These are phyloP conservation scores for Choricystis sp. DNA, from an alignment of 139 green algal genomes.

Conservation along the genomic window DNA sequence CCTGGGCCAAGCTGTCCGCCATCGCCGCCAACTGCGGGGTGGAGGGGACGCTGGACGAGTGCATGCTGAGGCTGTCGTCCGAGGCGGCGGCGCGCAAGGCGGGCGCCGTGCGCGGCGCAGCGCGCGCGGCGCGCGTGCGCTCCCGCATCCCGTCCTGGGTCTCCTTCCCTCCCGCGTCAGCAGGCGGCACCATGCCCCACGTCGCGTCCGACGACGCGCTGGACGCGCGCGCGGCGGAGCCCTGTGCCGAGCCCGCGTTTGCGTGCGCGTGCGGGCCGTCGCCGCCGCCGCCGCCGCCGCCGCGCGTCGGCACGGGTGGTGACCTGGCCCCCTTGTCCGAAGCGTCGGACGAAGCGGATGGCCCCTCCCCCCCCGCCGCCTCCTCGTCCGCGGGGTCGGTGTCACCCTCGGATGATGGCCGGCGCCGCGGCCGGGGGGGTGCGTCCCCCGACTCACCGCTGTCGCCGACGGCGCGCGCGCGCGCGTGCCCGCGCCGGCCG, in stretches of 20 bases:
- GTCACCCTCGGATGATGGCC: background rate
- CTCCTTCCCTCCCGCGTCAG: constrained; percentile 13
- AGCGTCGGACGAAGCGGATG: background rate
- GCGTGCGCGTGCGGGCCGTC: background rate
- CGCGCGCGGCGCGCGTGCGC: constrained; percentile 5
- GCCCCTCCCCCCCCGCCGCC: background rate
- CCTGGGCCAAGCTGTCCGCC: constrained; percentile 71
- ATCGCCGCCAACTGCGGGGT: constrained; percentile 84
- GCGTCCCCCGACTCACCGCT: constrained; percentile 4
- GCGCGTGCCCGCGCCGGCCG: background rate
- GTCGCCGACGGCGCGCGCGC: constrained; percentile 5
- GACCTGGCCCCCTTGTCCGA: background rate
- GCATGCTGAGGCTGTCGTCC: constrained; percentile 35
- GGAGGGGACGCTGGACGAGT: constrained; percentile 71
- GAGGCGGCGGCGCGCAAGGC: constrained; percentile 6
- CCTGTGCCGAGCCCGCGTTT: background rate
- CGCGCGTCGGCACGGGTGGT: background rate
- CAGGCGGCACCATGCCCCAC: constrained; percentile 10
- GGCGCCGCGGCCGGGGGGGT: background rate
- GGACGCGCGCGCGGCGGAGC: background rate
- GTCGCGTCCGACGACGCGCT: constrained; percentile 9
- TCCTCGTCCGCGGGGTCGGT: background rate
- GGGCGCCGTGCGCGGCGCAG: background rate
- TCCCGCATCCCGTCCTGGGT: constrained; percentile 35
- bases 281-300: background rate